Conservation (phyloP, 495 filamentous ascomycete species). For the Aspergillus haitiensis region DNA sequence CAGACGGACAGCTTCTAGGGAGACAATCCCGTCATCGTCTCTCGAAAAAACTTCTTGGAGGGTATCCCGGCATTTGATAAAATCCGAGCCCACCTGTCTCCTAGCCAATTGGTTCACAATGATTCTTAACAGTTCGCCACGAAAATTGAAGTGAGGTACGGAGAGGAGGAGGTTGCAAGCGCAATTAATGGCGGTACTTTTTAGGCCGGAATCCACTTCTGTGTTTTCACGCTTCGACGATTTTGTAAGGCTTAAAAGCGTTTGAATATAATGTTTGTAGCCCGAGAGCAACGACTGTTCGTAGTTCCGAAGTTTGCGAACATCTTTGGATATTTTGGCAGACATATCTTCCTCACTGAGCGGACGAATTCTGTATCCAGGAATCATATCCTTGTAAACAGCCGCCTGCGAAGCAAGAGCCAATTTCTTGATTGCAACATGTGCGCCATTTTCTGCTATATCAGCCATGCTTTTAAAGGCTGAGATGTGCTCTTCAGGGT, state of each 20-base stretch:
- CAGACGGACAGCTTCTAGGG: constrained; percentile 81
- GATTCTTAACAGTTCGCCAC: constrained; percentile 81
- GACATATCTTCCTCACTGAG: constrained; percentile 66
- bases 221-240: constrained; percentile 35
- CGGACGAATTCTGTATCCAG: constrained; percentile 90
- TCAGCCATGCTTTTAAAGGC: constrained; percentile 74
- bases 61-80: constrained; percentile 73
- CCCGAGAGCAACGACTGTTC: constrained; percentile 79
- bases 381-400: constrained; percentile 94
- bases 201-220: constrained; percentile 46
- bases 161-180: constrained; percentile 72
- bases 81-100: constrained; percentile 66
- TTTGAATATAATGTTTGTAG: constrained; percentile 80
- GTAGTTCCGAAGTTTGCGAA: constrained; percentile 72
- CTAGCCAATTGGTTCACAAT: constrained; percentile 77
- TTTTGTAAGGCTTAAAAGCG: constrained; percentile 63
- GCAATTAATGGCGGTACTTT: constrained; percentile 78
- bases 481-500: constrained; percentile 85
- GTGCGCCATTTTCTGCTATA: constrained; percentile 60
- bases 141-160: constrained; percentile 96
- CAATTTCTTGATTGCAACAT: constrained; percentile 76
- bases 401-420: constrained; percentile 81
- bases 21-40: constrained; percentile 84
- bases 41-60: constrained; percentile 79
- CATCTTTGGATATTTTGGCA: constrained; percentile 88